Conservation (phyloP, 2,329 filamentous ascomycete genomes). For the Fusarium sp. region DNA sequence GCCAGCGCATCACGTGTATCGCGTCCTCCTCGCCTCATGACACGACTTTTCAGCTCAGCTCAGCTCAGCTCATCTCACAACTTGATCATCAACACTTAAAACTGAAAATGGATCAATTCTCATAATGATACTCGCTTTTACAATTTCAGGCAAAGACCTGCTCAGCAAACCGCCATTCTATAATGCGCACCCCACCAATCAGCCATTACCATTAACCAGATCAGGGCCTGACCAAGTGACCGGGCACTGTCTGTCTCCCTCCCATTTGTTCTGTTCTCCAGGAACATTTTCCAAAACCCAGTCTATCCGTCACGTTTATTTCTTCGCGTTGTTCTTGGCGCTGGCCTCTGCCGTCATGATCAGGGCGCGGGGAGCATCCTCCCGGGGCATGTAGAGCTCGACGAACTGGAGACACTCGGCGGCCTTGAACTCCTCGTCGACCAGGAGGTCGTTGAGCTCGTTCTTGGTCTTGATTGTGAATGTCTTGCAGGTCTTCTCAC, state of each 20-base stretch:
- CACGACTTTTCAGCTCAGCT: not conserved
- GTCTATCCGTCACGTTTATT: conserved; percentile 34
- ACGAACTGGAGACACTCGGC: conserved; percentile 73
- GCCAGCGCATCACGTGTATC: conserved; percentile 30
- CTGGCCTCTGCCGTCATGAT: conserved; percentile 77
- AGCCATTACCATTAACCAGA: conserved; percentile 36
- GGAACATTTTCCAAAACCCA: conserved; percentile 15
- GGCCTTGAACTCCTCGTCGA: conserved; percentile 70
- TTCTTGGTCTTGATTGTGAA: conserved; percentile 76
- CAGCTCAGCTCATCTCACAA: not conserved
- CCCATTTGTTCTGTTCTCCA: conserved; percentile 22
- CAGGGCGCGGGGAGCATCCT: conserved; percentile 79
- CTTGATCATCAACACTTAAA: not conserved
- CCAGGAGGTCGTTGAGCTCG: conserved; percentile 74
- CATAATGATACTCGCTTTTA: conserved; percentile 30
- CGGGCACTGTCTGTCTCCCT: conserved; percentile 6
- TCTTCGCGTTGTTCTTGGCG: conserved; percentile 72
- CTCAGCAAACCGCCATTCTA: conserved; percentile 21
- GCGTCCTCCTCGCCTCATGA: not conserved
- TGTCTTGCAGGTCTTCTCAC: conserved; percentile 67
- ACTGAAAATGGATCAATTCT: not conserved
- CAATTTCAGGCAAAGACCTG: conserved; percentile 29
- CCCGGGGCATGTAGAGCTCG: conserved; percentile 82
- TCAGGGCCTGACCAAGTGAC: conserved; percentile 8
- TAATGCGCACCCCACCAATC: conserved; percentile 29